Conservation (phyloP, 768 basidiomycete species). For the Coprinopsis strossmayeri region DNA sequence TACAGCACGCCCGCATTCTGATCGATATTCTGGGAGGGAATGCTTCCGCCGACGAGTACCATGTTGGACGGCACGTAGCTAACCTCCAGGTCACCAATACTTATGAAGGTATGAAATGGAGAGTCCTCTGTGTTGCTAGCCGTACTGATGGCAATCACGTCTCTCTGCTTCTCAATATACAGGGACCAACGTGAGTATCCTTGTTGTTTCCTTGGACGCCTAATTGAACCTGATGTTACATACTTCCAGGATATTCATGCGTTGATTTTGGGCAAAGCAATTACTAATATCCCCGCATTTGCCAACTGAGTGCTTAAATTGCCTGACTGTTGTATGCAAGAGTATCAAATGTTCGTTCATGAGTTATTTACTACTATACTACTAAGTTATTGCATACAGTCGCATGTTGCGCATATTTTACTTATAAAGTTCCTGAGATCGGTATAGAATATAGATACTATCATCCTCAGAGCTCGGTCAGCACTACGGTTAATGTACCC, state of each 20-base stretch:
- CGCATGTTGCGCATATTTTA: too few species aligned
- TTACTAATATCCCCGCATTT: conserved; percentile 88
- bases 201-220: neutral
- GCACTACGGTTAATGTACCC: too few species aligned
- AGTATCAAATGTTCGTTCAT: too few species aligned
- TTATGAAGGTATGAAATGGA: conserved; percentile 63
- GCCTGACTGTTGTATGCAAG: too few species aligned
- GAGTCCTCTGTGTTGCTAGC: neutral
- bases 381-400: too few species aligned
- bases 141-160: conserved; percentile 1
- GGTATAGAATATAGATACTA: too few species aligned
- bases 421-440: too few species aligned
- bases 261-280: conserved; percentile 90
- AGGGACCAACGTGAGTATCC: conserved; percentile 50
- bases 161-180: conserved; percentile 6
- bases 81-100: conserved; percentile 96
- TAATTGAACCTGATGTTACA: neutral
- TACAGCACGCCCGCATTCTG: conserved; percentile 73
- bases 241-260: conserved; percentile 74
- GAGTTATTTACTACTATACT: too few species aligned
- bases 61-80: conserved; percentile 89
- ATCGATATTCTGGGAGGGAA: conserved; percentile 94
- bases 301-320: conserved; percentile 20
- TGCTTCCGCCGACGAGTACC: conserved; percentile 92
- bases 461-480: too few species aligned